Evolutionary conservation across 495 filamentous ascomycete genomes (phyloP).

Genomic region (Trichoderma orchidacearum): DNA sequence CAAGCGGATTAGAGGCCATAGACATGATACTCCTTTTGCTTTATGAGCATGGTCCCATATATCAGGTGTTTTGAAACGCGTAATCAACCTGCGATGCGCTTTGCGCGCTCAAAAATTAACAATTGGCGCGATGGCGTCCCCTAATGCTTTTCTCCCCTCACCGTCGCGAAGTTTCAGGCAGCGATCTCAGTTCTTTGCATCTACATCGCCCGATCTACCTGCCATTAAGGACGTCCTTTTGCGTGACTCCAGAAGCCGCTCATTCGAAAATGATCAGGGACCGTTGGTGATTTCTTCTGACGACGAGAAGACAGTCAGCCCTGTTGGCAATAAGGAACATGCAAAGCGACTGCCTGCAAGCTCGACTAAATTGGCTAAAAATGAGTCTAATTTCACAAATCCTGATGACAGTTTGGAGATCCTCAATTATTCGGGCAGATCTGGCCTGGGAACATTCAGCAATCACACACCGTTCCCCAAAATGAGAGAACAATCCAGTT

Average conservation of each 20-base stretch:
- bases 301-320: not conserved
- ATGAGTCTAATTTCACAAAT: not conserved
- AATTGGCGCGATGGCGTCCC: conserved; percentile 18
- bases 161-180: conserved; percentile 13
- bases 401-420: not conserved
- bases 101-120: conserved; percentile 18
- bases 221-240: conserved; percentile 24
- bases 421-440: not conserved
- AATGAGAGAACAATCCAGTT: not conserved
- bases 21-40: not conserved
- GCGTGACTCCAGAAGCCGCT: not conserved
- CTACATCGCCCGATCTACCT: conserved; percentile 33
- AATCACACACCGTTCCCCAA: not conserved
- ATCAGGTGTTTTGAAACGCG: conserved; percentile 13
- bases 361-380: not conserved
- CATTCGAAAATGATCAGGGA: not conserved
- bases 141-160: conserved; percentile 21
- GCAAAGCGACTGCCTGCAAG: too few relatives aligned
- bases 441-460: not conserved
- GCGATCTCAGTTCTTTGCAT: conserved; percentile 18
- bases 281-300: not conserved
- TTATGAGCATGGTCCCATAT: not conserved
- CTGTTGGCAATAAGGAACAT: not conserved
- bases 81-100: conserved; percentile 18
- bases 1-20: not conserved